Percentiles rank a stretch among this genome's conserved stretches.
Conservation (phyloP, 371 early-diverging fungal genomes). For the Mucor mucedo region DNA sequence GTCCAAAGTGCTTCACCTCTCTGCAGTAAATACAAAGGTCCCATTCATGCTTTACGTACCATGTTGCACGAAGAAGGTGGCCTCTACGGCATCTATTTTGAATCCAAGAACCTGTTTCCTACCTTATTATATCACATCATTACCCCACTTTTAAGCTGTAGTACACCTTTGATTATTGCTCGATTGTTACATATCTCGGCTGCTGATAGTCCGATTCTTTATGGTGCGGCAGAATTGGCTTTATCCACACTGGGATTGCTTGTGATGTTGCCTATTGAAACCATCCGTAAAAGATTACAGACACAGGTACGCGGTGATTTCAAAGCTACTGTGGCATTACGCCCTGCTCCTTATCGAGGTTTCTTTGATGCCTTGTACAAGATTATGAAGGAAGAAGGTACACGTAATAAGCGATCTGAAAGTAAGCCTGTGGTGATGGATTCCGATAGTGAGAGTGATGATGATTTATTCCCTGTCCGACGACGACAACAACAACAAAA, state of each 20-base stretch:
- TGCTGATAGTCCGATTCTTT: conserved; percentile 69
- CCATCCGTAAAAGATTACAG: conserved; percentile 82
- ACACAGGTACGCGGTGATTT: conserved; percentile 72
- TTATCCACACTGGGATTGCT: conserved; percentile 69
- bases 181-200: conserved; percentile 66
- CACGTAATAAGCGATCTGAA: conserved; percentile 21
- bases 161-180: conserved; percentile 72
- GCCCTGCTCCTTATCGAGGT: conserved; percentile 86
- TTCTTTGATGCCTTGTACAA: conserved; percentile 79
- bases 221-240: conserved; percentile 67
- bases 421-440: conserved; percentile 21
- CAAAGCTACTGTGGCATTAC: conserved; percentile 73
- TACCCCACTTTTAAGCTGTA: conserved; percentile 72
- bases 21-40: conserved; percentile 76
- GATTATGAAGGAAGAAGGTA: conserved; percentile 90
- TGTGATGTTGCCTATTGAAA: conserved; percentile 87
- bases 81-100: conserved; percentile 64
- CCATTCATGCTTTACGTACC: conserved; percentile 70
- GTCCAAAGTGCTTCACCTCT: conserved; percentile 74
- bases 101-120: conserved; percentile 68
- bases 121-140: conserved; percentile 78
- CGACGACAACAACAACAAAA: neutral
- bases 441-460: conserved; percentile 27
- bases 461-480: conserved; percentile 11
- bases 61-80: conserved; percentile 86